Base-by-base conservation (phyloP, 164 flowering plant species). In the Taxillus chinensis region DNA sequence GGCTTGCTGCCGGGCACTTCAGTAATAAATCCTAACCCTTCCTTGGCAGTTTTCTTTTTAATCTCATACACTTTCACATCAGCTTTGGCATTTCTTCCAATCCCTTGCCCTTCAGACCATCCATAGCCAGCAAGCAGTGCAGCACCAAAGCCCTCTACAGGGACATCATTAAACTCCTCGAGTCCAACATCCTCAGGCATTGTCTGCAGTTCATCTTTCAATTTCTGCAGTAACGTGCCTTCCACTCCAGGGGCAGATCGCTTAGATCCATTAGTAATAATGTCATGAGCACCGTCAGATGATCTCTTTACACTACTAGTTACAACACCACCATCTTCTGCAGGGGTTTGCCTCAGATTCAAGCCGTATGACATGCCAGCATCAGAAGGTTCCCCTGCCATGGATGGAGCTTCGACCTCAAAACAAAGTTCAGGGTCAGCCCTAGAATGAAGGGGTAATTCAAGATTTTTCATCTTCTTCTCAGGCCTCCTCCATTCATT, bases 91-190 rank as follows among this genome's bases (percentile, higher is more conserved):
- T 82, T 81, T 68, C 66, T 77, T 17, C 97, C 96, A 62, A 91
- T 75, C 5, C 90, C 97, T 53, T 62, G 68, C 7, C 95, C 96
- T 62, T 86, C 80, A 3, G 57, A 15, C 98, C 98, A 91, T 2
- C 98, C 98, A 62, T 86, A 89, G 13, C 92, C 89, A 0, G 74
- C 61, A 7, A 91, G 75, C 45, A 85, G 62, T 0, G 96, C 96
- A 0, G 81, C 82, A 2, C 81, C 98, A 60, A 80, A 92, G 0
- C 78, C 82, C 77, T 92, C 98, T 0, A 92, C 89, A 0, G 96
- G 95, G 9, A 79, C 64, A 7, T 83, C 90, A 1, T 65, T 66
- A 40, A 66, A 81, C 45, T 88, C 85, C 27, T 84, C 92, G 17
- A 73, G 15, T 3, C 84, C 90, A 0, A 61, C 59, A 48, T 81